Conservation (phyloP, 176 grass and related monocot genomes). For the Triticum turgidum region DNA sequence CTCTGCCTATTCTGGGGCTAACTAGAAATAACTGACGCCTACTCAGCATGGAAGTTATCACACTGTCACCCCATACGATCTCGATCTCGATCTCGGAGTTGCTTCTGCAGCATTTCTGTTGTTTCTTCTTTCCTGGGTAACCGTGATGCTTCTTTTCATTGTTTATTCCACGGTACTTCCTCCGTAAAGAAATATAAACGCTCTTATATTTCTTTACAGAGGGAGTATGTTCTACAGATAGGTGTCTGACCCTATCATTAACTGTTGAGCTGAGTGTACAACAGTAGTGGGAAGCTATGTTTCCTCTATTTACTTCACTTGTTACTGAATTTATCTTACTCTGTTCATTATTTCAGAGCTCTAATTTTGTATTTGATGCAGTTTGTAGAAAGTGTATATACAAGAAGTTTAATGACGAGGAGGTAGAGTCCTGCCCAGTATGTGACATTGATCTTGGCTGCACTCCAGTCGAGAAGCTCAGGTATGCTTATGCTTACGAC, state of each 20-base stretch:
- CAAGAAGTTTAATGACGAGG: constrained; percentile 73
- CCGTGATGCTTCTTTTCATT: neutral
- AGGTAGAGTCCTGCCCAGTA: constrained; percentile 71
- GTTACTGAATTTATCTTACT: neutral
- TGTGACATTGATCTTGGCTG: constrained; percentile 74
- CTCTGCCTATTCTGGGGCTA: neutral
- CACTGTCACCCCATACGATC: neutral
- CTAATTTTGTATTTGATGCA: constrained; percentile 31
- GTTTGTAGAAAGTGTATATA: constrained; percentile 92
- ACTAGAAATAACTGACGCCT: neutral
- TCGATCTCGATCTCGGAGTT: neutral
- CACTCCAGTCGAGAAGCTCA: constrained; percentile 79
- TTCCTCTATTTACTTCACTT: constrained; percentile 4
- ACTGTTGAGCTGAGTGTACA: neutral
- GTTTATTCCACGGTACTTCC: neutral
- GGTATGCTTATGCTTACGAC: constrained; percentile 42
- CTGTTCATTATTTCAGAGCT: neutral
- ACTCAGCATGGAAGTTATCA: neutral
- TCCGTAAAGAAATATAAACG: too few relatives aligned
- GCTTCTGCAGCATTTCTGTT: neutral
- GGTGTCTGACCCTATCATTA: neutral
- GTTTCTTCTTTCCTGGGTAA: neutral
- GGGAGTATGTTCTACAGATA: neutral
- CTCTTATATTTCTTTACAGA: too few relatives aligned
- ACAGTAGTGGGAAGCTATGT: neutral